These are phyloP conservation scores for Pisolithus orientalis DNA, from an alignment of 768 basidiomycete genomes.

Conservation along the genomic window DNA sequence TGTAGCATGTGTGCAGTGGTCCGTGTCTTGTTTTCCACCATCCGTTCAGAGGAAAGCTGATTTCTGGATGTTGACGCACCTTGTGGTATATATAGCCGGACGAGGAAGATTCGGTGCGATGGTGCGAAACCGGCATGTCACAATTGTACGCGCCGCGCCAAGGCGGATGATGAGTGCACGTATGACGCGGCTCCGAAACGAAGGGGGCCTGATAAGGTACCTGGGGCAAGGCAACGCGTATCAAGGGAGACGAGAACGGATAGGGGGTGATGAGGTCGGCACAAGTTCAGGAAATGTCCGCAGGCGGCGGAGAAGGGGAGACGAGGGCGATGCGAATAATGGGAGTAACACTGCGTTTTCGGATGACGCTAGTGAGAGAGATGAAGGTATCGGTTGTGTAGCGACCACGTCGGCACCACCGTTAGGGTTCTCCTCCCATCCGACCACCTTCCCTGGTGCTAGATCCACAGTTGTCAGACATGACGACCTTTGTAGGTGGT, in stretches of 20 bases:
- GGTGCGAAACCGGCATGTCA: slow-evolving; percentile 73
- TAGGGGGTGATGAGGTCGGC: slow-evolving; percentile 18
- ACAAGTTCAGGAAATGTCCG: not conserved
- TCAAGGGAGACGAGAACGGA: slow-evolving; percentile 36
- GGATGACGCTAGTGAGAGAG: slow-evolving; percentile 1
- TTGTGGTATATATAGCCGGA: slow-evolving; percentile 43
- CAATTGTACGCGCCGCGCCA: slow-evolving; percentile 57
- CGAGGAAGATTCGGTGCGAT: slow-evolving; percentile 77
- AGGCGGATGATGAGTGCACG: slow-evolving; percentile 42
- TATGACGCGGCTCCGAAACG: slow-evolving; percentile 74
- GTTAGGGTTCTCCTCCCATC: slow-evolving; percentile 2
- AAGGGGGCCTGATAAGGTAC: slow-evolving; percentile 72
- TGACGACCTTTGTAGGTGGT: slow-evolving; percentile 11
- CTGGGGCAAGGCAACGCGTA: slow-evolving; percentile 71
- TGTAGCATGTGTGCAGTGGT: slow-evolving; percentile 79
- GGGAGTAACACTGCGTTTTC: slow-evolving; percentile 1
- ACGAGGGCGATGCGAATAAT: not conserved
- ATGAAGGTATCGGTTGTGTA: not conserved
- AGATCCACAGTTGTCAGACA: slow-evolving; percentile 21
- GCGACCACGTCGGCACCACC: not conserved
- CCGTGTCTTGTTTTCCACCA: slow-evolving; percentile 10
- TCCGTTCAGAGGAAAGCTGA: not conserved
- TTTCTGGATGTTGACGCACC: slow-evolving; percentile 4
- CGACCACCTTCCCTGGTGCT: slow-evolving; percentile 10
- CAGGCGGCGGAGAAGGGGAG: not conserved